Evolutionary conservation across 2,329 filamentous ascomycete species (phyloP), one percentile per base, ranked within the genome.

Genomic region (Penicillium italicum): DNA sequence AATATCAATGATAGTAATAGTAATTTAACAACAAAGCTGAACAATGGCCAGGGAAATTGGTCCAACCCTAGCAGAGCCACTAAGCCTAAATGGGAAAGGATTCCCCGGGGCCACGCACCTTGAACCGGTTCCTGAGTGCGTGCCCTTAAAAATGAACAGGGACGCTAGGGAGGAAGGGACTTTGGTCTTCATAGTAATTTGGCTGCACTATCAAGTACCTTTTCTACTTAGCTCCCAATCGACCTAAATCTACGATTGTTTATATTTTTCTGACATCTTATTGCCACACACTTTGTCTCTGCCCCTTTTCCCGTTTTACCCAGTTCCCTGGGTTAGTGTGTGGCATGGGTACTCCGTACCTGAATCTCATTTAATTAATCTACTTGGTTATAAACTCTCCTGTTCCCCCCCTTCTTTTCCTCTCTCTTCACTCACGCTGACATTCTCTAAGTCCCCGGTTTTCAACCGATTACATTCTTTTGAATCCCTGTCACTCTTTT

Each of bases 401-500:
- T 18, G 12, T 20, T 43, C 31, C 44, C 51, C 28, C 44, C 51
- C 53, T n/a, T 36, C 2, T 11, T 20, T 49, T 37, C 47, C 46
- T 50, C 44, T 50, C 40, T 53, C 50, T 43, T 51, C 52, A 53
- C 54, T 59, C 57, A 61, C 53, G 53, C 59, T 60, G 53, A 57
- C 57, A 54, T 43, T 62, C 62, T 60, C 56, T 65, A 55, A 52
- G 41, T 33, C 42, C 44, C 58, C 60, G 58, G 54, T 60, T 48
- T 57, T 62, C 44, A 46, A 53, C 58, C 62, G 60, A 65, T 60
- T 65, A 64, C 61, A 65, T 63, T 67, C 59, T 63, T 62, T 62
- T 53, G 33, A 57, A 30, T 44, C 40, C 40, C 50, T 50, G 38
- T 41, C 57, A 56, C 46, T 62, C 37, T 50, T 50, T 43, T 42